phyloP scores from a whole-genome alignment of 345 rosid genomes.

The Rhodamnia rubescens region DNA sequence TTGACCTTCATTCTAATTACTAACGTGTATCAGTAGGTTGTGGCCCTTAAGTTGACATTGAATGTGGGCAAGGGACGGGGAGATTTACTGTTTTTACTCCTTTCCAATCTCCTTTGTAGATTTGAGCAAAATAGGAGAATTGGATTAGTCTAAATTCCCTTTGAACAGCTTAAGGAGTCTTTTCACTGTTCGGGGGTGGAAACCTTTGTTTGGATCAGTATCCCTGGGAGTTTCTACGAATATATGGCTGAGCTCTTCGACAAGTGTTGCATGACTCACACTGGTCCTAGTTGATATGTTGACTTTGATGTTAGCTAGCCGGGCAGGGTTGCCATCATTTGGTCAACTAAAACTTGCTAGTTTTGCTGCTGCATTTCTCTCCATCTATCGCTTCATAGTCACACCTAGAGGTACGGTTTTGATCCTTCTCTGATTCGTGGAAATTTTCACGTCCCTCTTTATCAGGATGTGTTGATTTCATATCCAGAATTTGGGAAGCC shows the following conservation, averaged over 20 bases:
- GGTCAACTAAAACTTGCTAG: neutral
- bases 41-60: neutral
- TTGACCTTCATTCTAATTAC: neutral
- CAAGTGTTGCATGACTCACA: neutral
- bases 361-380: neutral
- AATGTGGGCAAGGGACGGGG: neutral
- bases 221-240: neutral
- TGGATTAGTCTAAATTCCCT: neutral
- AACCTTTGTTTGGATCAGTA: neutral
- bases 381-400: neutral
- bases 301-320: neutral
- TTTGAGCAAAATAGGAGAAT: neutral
- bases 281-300: neutral
- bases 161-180: neutral
- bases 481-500: neutral
- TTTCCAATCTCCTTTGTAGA: neutral
- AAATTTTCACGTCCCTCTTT: neutral
- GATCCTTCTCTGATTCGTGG: neutral
- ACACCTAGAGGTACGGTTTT: neutral
- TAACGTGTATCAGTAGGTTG: neutral
- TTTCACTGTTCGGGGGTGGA: neutral
- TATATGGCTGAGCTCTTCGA: neutral
- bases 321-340: neutral
- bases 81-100: neutral
- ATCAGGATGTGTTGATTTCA: neutral